Conservation (phyloP, 2,329 filamentous ascomycete species). For the Aaosphaeria pasadenensis region DNA sequence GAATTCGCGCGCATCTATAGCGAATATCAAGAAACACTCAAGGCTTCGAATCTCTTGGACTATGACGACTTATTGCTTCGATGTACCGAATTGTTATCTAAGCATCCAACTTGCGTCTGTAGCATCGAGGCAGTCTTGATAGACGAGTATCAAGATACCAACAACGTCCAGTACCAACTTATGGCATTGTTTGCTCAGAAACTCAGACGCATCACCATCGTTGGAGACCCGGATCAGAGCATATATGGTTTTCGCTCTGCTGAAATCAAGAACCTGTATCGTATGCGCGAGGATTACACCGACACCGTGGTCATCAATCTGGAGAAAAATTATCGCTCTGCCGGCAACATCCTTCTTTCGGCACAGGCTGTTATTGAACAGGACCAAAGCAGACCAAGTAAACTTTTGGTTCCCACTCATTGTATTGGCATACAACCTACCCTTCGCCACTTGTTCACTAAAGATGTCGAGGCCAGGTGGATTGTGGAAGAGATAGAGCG, state of each 20-base stretch:
- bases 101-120: slow-evolving; percentile 74
- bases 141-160: slow-evolving; percentile 97
- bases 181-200: slow-evolving; percentile 82
- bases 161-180: slow-evolving; percentile 88
- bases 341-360: slow-evolving; percentile 74
- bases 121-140: slow-evolving; percentile 91
- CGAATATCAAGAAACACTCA: slow-evolving; percentile 75
- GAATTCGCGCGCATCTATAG: slow-evolving; percentile 67
- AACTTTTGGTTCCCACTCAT: slow-evolving; percentile 77
- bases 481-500: slow-evolving; percentile 80
- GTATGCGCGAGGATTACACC: slow-evolving; percentile 73
- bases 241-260: slow-evolving; percentile 96
- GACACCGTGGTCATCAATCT: slow-evolving; percentile 79
- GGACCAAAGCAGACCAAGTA: slow-evolving; percentile 75
- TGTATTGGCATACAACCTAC: slow-evolving; percentile 76
- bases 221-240: slow-evolving; percentile 95
- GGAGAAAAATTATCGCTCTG: slow-evolving; percentile 93
- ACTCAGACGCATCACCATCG: slow-evolving; percentile 78
- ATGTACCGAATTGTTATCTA: slow-evolving; percentile 74
- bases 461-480: slow-evolving; percentile 78
- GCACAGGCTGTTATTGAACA: slow-evolving; percentile 89
- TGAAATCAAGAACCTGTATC: slow-evolving; percentile 81
- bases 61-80: slow-evolving; percentile 89
- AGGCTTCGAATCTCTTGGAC: slow-evolving; percentile 78
- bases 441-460: slow-evolving; percentile 68